Evolutionary conservation across 129 eudicot species (phyloP).

Genomic region (Lonicera japonica): DNA sequence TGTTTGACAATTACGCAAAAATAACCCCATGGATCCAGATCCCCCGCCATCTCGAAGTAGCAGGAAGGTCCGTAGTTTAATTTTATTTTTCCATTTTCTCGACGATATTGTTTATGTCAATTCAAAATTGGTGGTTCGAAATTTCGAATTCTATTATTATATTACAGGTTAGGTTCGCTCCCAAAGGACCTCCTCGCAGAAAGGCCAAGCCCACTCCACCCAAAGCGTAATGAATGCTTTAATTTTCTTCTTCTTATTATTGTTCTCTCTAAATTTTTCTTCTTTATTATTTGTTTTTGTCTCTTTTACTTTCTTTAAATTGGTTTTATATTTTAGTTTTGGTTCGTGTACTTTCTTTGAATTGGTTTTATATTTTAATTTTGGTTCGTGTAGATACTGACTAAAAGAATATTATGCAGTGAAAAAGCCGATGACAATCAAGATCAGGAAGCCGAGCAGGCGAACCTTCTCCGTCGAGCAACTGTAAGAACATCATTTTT

Average conservation of each 20-base stretch:
- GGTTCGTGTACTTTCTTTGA: no score
- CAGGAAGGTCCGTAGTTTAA: conserved; percentile 31
- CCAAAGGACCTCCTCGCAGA: conserved; percentile 47
- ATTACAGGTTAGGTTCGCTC: conserved; percentile 50
- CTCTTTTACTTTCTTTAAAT: no score
- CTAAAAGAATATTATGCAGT: no score
- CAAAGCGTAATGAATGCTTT: conserved; percentile 19
- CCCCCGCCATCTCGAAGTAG: conserved; percentile 22
- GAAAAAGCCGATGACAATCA: no score
- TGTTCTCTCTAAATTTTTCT: neutral
- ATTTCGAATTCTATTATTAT: no score
- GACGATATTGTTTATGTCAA: neutral
- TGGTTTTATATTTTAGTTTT: no score
- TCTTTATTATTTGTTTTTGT: neutral
- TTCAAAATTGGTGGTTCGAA: neutral
- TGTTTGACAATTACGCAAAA: neutral
- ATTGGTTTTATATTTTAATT: no score
- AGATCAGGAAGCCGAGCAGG: no score
- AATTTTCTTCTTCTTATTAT: neutral
- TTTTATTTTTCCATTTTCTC: neutral
- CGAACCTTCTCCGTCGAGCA: no score
- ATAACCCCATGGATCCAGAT: conserved; percentile 42
- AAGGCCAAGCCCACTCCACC: conserved; percentile 12
- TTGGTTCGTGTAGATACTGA: no score
- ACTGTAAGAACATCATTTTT: no score